Evolutionary conservation across 352 stramenopile genomes (phyloP).

Genomic region (Globisporangium alternatum): DNA sequence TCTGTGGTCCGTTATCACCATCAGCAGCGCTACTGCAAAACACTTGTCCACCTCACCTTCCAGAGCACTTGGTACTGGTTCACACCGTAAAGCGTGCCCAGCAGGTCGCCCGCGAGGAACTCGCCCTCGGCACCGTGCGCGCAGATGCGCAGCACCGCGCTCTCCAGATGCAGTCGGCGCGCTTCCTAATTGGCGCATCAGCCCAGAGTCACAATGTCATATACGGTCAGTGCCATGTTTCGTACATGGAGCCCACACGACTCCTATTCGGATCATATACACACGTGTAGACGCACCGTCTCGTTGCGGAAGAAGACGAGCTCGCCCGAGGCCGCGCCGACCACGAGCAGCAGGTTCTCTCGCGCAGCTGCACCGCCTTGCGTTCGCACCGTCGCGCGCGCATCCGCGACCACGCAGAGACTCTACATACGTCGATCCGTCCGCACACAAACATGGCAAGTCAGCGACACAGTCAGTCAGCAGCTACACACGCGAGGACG

Average conservation of each 20-base stretch:
- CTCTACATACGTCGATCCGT: conserved; percentile 11
- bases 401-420: conserved; percentile 17
- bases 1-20: too few relatives aligned
- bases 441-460: neutral
- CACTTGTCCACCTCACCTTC: conserved; percentile 27
- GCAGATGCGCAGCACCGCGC: conserved; percentile 37
- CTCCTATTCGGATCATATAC: neutral
- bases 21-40: neutral
- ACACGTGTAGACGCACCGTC: conserved; percentile 16
- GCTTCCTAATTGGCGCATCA: conserved; percentile 28
- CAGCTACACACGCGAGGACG: neutral
- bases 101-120: conserved; percentile 43
- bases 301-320: conserved; percentile 47
- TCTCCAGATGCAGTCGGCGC: conserved; percentile 47
- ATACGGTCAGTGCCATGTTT: too few relatives aligned
- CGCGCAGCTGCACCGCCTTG: conserved; percentile 10
- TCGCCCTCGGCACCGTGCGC: conserved; percentile 23
- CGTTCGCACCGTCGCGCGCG: neutral
- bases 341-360: conserved; percentile 31
- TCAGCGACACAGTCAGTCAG: neutral
- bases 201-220: too few relatives aligned
- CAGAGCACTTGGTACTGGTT: conserved; percentile 53
- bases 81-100: conserved; percentile 46
- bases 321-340: conserved; percentile 36
- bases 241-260: neutral